A percentile compares a stretch with the other conserved stretches of the same genome.
These are phyloP conservation scores for Linnemannia exigua DNA, from an alignment of 192 early-diverging fungal species.

Conservation along the genomic window DNA sequence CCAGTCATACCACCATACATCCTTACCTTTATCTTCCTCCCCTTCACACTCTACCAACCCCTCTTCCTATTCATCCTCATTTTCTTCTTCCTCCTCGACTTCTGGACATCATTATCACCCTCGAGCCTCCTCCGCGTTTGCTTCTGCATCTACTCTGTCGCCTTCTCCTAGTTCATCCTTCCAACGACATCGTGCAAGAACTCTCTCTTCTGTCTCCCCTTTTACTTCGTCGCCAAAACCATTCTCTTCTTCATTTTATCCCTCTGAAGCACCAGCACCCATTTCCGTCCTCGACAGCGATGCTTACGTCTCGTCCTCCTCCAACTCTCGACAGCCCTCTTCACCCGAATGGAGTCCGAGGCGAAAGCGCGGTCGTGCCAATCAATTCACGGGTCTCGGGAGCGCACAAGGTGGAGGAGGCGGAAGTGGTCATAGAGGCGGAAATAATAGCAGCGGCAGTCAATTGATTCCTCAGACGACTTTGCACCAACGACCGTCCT, in stretches of 20 bases:
- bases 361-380: constrained; percentile 27
- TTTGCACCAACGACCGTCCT: background rate
- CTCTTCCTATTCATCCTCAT: background rate
- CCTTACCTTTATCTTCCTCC: background rate
- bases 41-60: background rate
- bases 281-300: background rate
- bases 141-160: background rate
- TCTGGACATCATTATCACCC: background rate
- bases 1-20: background rate
- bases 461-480: background rate
- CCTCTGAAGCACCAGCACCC: background rate
- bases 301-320: background rate
- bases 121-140: background rate
- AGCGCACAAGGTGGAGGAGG: background rate
- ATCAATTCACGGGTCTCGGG: background rate
- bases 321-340: background rate
- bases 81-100: background rate
- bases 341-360: constrained; percentile 10
- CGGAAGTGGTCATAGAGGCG: background rate
- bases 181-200: constrained; percentile 29
- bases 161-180: background rate
- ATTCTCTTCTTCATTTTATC: background rate
- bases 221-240: background rate
- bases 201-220: constrained; percentile 21
- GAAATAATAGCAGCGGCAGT: background rate